phyloP scores from a whole-genome alignment of 2,329 filamentous ascomycete genomes.

The Xylariaceae sp. region DNA sequence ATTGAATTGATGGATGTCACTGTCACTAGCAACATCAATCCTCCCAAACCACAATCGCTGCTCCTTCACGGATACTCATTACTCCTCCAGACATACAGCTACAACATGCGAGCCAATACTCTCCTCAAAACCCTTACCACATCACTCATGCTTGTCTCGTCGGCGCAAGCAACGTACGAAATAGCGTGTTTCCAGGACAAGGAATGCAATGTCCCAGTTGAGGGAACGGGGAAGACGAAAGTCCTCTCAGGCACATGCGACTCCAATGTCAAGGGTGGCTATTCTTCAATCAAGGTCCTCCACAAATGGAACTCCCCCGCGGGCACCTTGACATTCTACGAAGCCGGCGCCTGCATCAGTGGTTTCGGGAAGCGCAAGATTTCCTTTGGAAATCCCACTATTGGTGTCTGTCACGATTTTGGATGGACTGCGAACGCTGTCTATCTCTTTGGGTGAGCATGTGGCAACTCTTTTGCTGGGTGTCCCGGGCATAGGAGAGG shows the following conservation, averaged over 20 bases:
- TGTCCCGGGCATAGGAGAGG: too few species aligned
- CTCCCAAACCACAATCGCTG: too few species aligned
- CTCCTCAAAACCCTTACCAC: not conserved
- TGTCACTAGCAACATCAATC: too few species aligned
- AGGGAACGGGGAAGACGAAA: not conserved
- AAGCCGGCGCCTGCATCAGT: not conserved
- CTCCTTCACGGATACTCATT: too few species aligned
- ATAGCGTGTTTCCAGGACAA: not conserved
- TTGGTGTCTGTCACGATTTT: not conserved
- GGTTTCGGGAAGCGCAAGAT: not conserved
- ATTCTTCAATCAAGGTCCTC: not conserved
- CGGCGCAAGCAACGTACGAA: not conserved
- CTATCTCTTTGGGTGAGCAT: not conserved
- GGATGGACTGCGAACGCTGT: not conserved
- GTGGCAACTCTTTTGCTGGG: too few species aligned
- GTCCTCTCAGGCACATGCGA: not conserved
- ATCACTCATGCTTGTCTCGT: not conserved
- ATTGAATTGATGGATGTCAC: too few species aligned
- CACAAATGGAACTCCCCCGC: not conserved
- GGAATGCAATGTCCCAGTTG: not conserved
- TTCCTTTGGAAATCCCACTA: not conserved
- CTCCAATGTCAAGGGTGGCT: not conserved
- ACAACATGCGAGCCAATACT: not conserved
- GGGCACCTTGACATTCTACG: not conserved
- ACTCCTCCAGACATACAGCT: too few species aligned